phyloP scores from a whole-genome alignment of 805 yeast genomes.

The Metahyphopichia silvanorum region DNA sequence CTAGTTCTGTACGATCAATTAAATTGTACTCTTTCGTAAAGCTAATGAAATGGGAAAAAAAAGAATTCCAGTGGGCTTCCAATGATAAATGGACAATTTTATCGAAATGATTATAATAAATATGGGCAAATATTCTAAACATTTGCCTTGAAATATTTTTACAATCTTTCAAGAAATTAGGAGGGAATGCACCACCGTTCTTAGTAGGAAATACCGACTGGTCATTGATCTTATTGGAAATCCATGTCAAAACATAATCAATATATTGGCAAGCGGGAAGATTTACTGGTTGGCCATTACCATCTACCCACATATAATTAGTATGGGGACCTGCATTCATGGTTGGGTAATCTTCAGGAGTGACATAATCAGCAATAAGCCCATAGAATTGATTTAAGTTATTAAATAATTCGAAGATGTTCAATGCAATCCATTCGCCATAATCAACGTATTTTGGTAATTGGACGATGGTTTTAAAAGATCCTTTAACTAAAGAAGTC shows the following conservation, averaged over 20 bases:
- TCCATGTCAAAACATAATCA: conserved; percentile 89
- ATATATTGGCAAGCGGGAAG: conserved; percentile 92
- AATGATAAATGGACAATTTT: conserved; percentile 85
- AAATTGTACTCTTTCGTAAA: conserved; percentile 81
- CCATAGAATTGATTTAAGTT: conserved; percentile 87
- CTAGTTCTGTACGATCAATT: conserved; percentile 74
- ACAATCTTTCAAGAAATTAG: conserved; percentile 74
- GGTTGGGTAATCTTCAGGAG: conserved; percentile 84
- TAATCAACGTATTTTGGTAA: conserved; percentile 91
- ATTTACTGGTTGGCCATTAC: conserved; percentile 69
- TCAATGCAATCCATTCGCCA: conserved; percentile 95
- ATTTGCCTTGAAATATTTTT: conserved; percentile 87
- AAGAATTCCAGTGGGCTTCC: conserved; percentile 98
- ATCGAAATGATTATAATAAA: conserved; percentile 93
- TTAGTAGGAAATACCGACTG: conserved; percentile 90
- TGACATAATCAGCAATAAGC: conserved; percentile 85
- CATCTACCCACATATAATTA: conserved; percentile 88
- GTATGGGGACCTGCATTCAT: conserved; percentile 96
- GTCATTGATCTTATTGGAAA: conserved; percentile 81
- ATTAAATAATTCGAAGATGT: conserved; percentile 83
- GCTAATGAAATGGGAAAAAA: conserved; percentile 90
- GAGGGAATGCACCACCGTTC: conserved; percentile 86
- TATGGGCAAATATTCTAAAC: conserved; percentile 94
- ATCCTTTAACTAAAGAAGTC: conserved; percentile 93
- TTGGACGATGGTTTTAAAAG: conserved; percentile 92